Evolutionary conservation across 371 early-diverging fungal species (phyloP).

Genomic region (Actinomortierella ambigua): DNA sequence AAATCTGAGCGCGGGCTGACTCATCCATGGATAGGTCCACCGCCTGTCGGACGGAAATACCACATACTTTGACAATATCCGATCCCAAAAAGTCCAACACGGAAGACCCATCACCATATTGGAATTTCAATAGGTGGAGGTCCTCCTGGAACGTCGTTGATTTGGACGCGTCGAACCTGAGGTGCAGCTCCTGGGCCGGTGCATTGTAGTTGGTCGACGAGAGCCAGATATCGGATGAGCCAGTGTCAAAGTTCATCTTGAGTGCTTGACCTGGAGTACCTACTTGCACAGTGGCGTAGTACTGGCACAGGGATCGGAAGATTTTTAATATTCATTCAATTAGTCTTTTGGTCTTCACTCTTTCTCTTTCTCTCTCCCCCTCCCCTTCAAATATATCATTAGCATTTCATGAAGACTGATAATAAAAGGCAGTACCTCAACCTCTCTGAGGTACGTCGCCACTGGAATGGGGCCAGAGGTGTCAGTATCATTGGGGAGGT

Average conservation of each 20-base stretch:
- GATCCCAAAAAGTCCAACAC: conserved; percentile 48
- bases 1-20: conserved; percentile 35
- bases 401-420: too few relatives aligned
- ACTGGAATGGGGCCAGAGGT: conserved; percentile 15
- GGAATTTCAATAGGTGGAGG: conserved; percentile 46
- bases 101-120: conserved; percentile 51
- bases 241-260: conserved; percentile 73
- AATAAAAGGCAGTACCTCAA: conserved; percentile 7
- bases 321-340: not conserved
- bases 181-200: conserved; percentile 21
- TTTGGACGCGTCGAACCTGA: conserved; percentile 40
- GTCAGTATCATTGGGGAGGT: conserved; percentile 4
- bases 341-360: too few relatives aligned
- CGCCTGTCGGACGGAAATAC: conserved; percentile 45
- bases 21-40: conserved; percentile 49
- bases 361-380: too few relatives aligned
- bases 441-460: conserved; percentile 16
- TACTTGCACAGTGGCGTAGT: conserved; percentile 59
- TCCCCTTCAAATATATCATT: too few relatives aligned
- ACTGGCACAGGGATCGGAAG: conserved; percentile 28
- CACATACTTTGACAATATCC: conserved; percentile 52
- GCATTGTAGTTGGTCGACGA: conserved; percentile 22
- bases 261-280: conserved; percentile 73
- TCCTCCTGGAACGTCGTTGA: conserved; percentile 50
- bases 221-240: conserved; percentile 45